phyloP scores from a whole-genome alignment of 139 green algal species.

The Pleodorina starrii region DNA sequence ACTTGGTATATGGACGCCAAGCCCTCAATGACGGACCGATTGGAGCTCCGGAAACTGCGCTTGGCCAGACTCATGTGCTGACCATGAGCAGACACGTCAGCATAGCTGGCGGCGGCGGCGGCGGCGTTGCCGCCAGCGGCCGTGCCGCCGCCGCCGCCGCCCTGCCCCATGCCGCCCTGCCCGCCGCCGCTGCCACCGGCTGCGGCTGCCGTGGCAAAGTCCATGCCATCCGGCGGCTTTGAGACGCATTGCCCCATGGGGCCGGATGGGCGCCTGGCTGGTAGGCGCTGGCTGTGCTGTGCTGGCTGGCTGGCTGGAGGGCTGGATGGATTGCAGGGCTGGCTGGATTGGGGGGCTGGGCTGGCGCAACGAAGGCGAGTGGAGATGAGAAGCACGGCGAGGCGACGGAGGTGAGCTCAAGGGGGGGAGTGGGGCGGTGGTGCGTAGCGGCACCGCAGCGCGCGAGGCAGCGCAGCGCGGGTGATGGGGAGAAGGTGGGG shows the following conservation, averaged over 20 bases:
- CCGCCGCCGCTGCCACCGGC: not conserved
- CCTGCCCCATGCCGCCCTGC: not conserved
- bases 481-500: no score
- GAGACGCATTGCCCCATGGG: constrained; percentile 46
- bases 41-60: constrained; percentile 20
- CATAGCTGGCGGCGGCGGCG: not conserved
- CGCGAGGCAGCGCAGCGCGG: no score
- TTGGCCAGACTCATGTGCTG: constrained; percentile 5
- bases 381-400: no score
- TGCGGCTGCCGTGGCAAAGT: not conserved
- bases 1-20: constrained; percentile 49
- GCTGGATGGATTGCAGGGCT: no score
- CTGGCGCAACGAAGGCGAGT: no score
- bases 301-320: no score
- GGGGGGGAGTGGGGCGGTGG: no score
- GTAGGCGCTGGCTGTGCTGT: no score
- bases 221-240: constrained; percentile 28
- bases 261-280: no score
- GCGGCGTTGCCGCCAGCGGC: not conserved
- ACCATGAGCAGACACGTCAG: not conserved
- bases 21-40: constrained; percentile 35
- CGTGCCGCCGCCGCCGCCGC: not conserved
- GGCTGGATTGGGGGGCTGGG: no score
- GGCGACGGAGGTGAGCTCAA: no score
- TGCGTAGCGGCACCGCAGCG: no score